These are phyloP conservation scores for Chlorella sp. DNA, from an alignment of 139 green algal genomes.

Conservation along the genomic window DNA sequence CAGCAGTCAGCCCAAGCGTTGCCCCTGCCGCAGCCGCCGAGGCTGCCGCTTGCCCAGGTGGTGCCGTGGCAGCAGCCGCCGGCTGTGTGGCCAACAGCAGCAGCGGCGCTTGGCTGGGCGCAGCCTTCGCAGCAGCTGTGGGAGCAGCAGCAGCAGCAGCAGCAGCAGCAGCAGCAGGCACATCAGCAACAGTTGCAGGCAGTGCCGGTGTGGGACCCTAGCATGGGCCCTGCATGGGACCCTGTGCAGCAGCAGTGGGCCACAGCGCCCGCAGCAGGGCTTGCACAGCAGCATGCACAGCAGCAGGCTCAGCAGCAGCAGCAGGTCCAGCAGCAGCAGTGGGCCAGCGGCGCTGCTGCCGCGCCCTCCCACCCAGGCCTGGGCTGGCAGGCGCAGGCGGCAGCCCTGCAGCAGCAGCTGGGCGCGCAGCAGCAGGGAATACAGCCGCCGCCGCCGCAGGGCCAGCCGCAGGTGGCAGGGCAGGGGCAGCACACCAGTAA, in stretches of 20 bases:
- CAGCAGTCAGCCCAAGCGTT: background rate
- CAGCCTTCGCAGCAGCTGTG: background rate
- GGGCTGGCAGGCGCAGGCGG: too few relatives aligned
- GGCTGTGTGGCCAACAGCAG: background rate
- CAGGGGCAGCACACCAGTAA: background rate
- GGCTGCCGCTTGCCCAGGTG: background rate
- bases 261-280: background rate
- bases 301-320: too few relatives aligned
- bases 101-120: background rate
- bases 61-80: background rate
- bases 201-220: background rate
- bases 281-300: background rate
- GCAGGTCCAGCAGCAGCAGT: too few relatives aligned
- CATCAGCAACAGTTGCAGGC: background rate
- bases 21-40: background rate
- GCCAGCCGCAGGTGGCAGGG: too few relatives aligned
- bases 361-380: too few relatives aligned
- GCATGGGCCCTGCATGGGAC: background rate
- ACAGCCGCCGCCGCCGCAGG: too few relatives aligned
- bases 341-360: too few relatives aligned
- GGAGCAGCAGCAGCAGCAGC: background rate
- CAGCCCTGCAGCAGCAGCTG: too few relatives aligned
- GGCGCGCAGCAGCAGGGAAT: too few relatives aligned
- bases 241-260: background rate
- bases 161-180: background rate